Evolutionary conservation across 75 land plant genomes (phyloP), one percentile per base, ranked within the genome.

Genomic region (Sequoia sempervirens): DNA sequence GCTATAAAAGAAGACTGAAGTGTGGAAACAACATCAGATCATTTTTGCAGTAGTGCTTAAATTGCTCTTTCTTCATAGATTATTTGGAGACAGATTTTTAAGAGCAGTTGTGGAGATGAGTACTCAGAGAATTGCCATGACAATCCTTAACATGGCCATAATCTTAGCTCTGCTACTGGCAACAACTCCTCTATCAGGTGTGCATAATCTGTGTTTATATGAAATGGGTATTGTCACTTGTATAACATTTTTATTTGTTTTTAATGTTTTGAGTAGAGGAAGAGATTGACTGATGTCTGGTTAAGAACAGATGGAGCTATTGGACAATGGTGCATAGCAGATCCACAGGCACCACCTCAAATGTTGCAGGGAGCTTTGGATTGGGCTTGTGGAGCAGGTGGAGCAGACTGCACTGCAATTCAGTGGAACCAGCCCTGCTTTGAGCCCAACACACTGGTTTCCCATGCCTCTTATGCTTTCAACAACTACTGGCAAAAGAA

Each of bases 391-490:
- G 96, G 94, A 46, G 69, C 40, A 78, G 94, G 94, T 64, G 87
- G 89, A 11, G 96, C 91, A 58, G 84, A 94, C 79, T 94, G 94
- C 85, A 82, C 82, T 13, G 85, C 82, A 74, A 91, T 92, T 61
- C 94, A 94, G 56, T 69, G 36, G 74, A 86, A 89, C 79, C 79
- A 87, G 82, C 83, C 90, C 38, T 94, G 96, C 82, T 94, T 87
- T 89, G 82, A 61, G 50, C 96, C 96, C 52, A 89, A 94, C 85
- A 94, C 90, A 1, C 79, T 90, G 32, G 84, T 41, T 38, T 84
- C 86, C 52, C 96, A 94, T 87, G 96, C 96, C 47, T 91, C 96
- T 28, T 94, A 90, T 86, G 94, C 94, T 20, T 92, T 92, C 91
- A 94, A 94, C 82, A 88, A 82, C 83, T 94, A 92, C 82, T 94